These are phyloP conservation scores for Schizonepeta tenuifolia DNA, from an alignment of 257 asterid genomes.

Conservation along the genomic window DNA sequence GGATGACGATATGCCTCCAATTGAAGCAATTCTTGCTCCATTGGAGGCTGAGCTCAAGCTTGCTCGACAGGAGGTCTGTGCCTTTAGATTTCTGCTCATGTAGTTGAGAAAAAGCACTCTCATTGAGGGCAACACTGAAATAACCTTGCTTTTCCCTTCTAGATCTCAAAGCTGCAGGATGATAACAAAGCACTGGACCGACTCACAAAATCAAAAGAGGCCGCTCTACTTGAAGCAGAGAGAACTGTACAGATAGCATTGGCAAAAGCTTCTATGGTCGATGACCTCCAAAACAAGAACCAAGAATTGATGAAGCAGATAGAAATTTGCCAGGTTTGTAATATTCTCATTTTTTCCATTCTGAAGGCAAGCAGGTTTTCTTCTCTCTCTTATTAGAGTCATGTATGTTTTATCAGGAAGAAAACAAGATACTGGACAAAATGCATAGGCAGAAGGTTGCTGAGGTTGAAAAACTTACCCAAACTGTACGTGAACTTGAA, in stretches of 20 bases:
- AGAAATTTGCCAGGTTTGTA: constrained; percentile 87
- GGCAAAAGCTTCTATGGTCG: constrained; percentile 99
- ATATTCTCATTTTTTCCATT: constrained; percentile 16
- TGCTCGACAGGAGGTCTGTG: constrained; percentile 90
- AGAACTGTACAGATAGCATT: constrained; percentile 91
- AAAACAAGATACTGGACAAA: constrained; percentile 90
- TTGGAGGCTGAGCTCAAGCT: constrained; percentile 97
- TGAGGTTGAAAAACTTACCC: constrained; percentile 96
- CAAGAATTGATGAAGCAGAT: constrained; percentile 98
- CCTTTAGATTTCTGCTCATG: constrained; percentile 25
- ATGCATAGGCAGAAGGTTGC: constrained; percentile 98
- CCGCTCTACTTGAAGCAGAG: constrained; percentile 95
- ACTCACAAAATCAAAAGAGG: constrained; percentile 96
- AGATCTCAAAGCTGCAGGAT: constrained; percentile 96
- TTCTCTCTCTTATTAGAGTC: constrained; percentile 14
- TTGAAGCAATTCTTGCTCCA: constrained; percentile 97
- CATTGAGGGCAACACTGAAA: constrained; percentile 27
- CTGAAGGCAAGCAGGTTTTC: constrained; percentile 16
- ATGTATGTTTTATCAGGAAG: constrained; percentile 64
- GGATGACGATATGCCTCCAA: constrained; percentile 99
- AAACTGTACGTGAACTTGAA: constrained; percentile 97
- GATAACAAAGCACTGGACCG: constrained; percentile 97
- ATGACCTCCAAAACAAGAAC: constrained; percentile 96
- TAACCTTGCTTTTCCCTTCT: constrained; percentile 34
- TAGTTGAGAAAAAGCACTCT: constrained; percentile 21